phyloP scores from a whole-genome alignment of 2,329 filamentous ascomycete species.

The Claviceps spartinae region DNA sequence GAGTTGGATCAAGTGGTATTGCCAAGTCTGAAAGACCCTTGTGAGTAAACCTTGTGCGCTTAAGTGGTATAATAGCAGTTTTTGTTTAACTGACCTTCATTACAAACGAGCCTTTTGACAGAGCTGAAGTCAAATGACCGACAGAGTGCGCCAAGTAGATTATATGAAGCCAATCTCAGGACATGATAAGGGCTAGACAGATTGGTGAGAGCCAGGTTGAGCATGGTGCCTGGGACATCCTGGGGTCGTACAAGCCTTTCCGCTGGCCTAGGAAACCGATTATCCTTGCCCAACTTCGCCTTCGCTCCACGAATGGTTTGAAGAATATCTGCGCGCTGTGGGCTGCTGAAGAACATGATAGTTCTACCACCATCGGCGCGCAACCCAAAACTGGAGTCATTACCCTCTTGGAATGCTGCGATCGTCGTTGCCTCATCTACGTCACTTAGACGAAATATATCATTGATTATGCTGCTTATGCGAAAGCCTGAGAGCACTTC shows the following conservation, averaged over 20 bases:
- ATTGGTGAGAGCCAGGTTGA: conserved; percentile 55
- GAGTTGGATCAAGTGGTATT: conserved; percentile 48
- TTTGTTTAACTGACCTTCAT: conserved; percentile 34
- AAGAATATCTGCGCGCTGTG: conserved; percentile 48
- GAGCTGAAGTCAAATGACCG: conserved; percentile 54
- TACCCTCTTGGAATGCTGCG: conserved; percentile 44
- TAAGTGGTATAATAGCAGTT: no score
- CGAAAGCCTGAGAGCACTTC: conserved; percentile 50
- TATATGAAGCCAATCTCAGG: conserved; percentile 52
- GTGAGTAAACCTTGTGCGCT: background rate
- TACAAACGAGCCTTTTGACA: conserved; percentile 46
- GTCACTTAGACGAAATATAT: conserved; percentile 55
- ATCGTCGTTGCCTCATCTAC: conserved; percentile 50
- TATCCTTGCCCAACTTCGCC: conserved; percentile 50
- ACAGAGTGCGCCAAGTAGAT: conserved; percentile 52
- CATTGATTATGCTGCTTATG: conserved; percentile 51
- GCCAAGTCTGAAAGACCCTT: conserved; percentile 35
- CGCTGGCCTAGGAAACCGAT: conserved; percentile 43
- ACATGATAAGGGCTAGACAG: conserved; percentile 47
- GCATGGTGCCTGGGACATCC: conserved; percentile 54
- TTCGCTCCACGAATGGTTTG: conserved; percentile 51
- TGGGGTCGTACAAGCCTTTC: conserved; percentile 55
- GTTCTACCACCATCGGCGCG: conserved; percentile 57
- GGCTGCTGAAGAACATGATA: conserved; percentile 58
- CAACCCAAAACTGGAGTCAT: conserved; percentile 54